Base-by-base conservation (phyloP, 2,329 filamentous ascomycete species). In the Trichoderma sp. region DNA sequence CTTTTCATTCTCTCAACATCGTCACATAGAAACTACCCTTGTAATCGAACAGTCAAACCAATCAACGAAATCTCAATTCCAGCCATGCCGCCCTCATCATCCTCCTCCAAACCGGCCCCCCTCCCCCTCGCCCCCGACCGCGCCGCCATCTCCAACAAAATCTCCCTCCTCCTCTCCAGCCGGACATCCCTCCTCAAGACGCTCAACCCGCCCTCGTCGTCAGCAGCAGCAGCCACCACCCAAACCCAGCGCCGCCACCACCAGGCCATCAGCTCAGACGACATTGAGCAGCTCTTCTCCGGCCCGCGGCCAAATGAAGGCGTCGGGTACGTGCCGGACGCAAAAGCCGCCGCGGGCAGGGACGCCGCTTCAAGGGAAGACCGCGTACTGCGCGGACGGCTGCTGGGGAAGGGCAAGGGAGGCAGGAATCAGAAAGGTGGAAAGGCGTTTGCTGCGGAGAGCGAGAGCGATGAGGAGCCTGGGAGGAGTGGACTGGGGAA, bases 91-190 rank as follows among this genome's bases (percentile, higher is more conserved):
- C 7, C 57, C 11, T 53, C 55, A 16, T 57, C 59, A 2, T 8
- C 57, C 4, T 53, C 55, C 21, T 57, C 59, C 4, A 70, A 70
- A 70, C 68, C 52, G 8, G 27, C 74, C 1, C 73, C 74, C 63
- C 77, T 80, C 59, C 81, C 81, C 59, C 74, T 79, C 59, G 79
- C 80, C 29, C 72, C 79, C 68, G 75, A 82, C 74, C 77, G 76
- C 75, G 78, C 78, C 72, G 75, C 79, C 68, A 73, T 82, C 60
- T 75, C 80, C 70, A 84, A 84, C 78, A 77, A 77, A 70, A 80
- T 84, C 68, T 78, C 80, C 68, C 77, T 84, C 64, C 75, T 79
- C 72, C 72, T 81, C 49, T 73, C 81, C 64, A 76, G 77, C 11
- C 79, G 78, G 68, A 73, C 77, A 5, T 75, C 75, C 33, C 73